These are phyloP conservation scores for Maudiozyma barnettii DNA, from an alignment of 805 yeast species.

Conservation along the genomic window DNA sequence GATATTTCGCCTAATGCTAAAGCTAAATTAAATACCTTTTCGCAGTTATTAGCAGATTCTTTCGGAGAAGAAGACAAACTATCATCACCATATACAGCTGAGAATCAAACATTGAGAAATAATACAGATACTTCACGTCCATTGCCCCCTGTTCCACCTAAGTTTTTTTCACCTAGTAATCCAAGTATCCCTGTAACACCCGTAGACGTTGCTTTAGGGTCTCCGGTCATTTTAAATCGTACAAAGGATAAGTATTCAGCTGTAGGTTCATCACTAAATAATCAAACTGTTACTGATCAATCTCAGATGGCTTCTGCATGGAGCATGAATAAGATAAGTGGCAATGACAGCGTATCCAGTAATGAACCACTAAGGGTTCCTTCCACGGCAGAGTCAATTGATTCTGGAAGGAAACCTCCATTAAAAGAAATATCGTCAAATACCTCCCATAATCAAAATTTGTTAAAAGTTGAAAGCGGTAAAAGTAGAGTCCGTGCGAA, in stretches of 20 bases:
- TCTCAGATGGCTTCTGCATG: not conserved
- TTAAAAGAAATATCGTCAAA: not conserved
- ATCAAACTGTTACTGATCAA: not conserved
- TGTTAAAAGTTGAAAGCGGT: not conserved
- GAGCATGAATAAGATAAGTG: not conserved
- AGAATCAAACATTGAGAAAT: not conserved
- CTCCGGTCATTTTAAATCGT: slow-evolving; percentile 17
- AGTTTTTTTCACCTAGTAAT: not conserved
- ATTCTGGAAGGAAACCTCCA: not conserved
- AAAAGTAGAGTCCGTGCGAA: slow-evolving; percentile 6
- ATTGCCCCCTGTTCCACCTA: slow-evolving; percentile 1
- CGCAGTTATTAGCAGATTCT: slow-evolving; percentile 20
- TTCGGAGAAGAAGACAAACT: slow-evolving; percentile 9
- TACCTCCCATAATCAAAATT: not conserved
- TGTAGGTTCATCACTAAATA: not conserved
- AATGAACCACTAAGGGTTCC: not conserved
- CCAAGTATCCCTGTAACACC: slow-evolving; percentile 2
- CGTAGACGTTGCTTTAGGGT: slow-evolving; percentile 11
- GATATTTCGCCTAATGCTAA: slow-evolving; percentile 26
- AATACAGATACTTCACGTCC: not conserved
- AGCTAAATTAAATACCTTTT: slow-evolving; percentile 19
- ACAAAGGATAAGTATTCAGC: slow-evolving; percentile 1
- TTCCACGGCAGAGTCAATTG: not conserved
- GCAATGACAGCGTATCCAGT: not conserved
- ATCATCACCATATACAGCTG: not conserved